These are phyloP conservation scores for Torulaspora maleeae DNA, from an alignment of 805 yeast genomes.

Conservation along the genomic window DNA sequence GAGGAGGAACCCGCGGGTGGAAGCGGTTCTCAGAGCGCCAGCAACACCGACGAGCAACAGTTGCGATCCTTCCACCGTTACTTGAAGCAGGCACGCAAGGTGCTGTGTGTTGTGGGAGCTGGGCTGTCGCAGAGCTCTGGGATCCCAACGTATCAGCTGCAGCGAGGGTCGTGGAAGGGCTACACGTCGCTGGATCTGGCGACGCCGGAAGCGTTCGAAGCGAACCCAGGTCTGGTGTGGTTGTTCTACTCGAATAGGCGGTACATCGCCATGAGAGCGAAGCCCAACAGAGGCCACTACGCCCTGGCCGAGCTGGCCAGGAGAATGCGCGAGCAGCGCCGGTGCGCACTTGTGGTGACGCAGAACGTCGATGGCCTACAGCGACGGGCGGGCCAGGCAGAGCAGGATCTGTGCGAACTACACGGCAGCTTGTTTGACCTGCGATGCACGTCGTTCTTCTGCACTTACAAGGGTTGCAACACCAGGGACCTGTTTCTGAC, in stretches of 20 bases:
- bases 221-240: slow-evolving; percentile 86
- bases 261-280: slow-evolving; percentile 55
- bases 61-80: slow-evolving; percentile 46
- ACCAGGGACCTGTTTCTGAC: slow-evolving; percentile 58
- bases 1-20: background rate
- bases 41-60: slow-evolving; percentile 13
- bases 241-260: slow-evolving; percentile 76
- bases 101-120: slow-evolving; percentile 72
- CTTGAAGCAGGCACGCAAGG: slow-evolving; percentile 42
- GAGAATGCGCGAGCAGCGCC: slow-evolving; percentile 28
- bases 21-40: background rate
- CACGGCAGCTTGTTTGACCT: slow-evolving; percentile 77
- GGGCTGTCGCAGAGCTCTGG: slow-evolving; percentile 80
- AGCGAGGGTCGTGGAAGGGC: slow-evolving; percentile 72
- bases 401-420: slow-evolving; percentile 52
- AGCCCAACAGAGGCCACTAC: slow-evolving; percentile 69
- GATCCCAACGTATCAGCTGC: slow-evolving; percentile 65
- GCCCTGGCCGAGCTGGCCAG: slow-evolving; percentile 62
- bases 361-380: slow-evolving; percentile 82
- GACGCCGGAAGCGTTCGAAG: slow-evolving; percentile 83
- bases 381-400: slow-evolving; percentile 58
- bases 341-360: slow-evolving; percentile 59
- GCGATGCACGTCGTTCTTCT: slow-evolving; percentile 69
- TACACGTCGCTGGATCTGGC: slow-evolving; percentile 80
- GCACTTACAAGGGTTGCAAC: slow-evolving; percentile 54